phyloP scores from a whole-genome alignment of 2,329 filamentous ascomycete genomes.

The Trichoderma afroharzianum region DNA sequence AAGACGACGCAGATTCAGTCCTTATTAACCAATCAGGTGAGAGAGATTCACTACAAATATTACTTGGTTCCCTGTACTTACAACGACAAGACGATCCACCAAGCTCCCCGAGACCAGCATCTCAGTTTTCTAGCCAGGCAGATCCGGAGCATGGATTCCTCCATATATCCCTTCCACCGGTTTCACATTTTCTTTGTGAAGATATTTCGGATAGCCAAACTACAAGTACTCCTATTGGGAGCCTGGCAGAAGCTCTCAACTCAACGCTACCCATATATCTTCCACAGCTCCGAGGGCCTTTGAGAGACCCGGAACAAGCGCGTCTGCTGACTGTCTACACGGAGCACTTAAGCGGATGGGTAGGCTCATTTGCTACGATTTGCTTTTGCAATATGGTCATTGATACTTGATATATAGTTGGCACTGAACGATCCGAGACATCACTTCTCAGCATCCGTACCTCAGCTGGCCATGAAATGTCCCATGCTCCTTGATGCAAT shows the following conservation, averaged over 20 bases:
- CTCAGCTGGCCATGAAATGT: conserved; percentile 13
- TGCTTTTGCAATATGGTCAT: background rate
- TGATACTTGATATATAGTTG: background rate
- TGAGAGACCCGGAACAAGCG: background rate
- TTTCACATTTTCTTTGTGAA: background rate
- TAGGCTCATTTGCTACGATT: background rate
- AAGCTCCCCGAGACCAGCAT: background rate
- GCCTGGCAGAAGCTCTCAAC: background rate
- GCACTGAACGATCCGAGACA: conserved; percentile 10
- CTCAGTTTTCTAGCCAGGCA: background rate
- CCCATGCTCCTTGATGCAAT: conserved; percentile 16
- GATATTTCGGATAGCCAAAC: background rate
- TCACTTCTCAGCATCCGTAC: conserved; percentile 9
- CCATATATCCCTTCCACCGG: background rate
- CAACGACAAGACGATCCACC: background rate
- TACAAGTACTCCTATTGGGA: background rate
- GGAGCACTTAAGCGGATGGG: conserved; percentile 4
- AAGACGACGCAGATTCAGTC: background rate
- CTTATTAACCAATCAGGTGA: background rate
- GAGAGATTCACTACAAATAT: background rate
- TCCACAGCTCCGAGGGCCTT: background rate
- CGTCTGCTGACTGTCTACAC: background rate
- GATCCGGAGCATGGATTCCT: background rate
- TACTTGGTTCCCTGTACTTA: background rate
- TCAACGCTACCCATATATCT: conserved; percentile 2